These are phyloP conservation scores for Leptographium wingfieldii DNA, from an alignment of 2,329 filamentous ascomycete species.

Conservation along the genomic window DNA sequence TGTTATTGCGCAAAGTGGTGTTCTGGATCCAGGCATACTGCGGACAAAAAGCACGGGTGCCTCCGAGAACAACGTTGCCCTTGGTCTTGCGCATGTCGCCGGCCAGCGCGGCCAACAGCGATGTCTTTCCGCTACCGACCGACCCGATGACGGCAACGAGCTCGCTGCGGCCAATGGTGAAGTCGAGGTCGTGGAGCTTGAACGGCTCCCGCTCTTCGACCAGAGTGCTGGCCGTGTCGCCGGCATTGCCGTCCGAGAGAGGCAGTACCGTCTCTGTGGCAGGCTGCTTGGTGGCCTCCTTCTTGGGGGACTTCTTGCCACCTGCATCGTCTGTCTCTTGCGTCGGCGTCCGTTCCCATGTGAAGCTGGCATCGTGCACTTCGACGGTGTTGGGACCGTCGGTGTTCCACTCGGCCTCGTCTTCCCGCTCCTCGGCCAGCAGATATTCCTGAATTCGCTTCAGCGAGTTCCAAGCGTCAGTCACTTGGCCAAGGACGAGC, in stretches of 20 bases:
- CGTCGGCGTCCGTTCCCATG: conserved; percentile 63
- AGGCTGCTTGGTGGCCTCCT: neutral
- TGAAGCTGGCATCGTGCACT: conserved; percentile 63
- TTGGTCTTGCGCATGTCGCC: conserved; percentile 84
- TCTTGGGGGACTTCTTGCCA: conserved; percentile 23
- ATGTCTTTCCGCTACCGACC: conserved; percentile 87
- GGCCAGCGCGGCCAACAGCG: conserved; percentile 74
- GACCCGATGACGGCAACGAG: conserved; percentile 74
- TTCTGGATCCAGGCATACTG: conserved; percentile 99
- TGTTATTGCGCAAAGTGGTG: conserved; percentile 73
- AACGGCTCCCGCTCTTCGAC: conserved; percentile 55
- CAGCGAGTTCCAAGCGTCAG: conserved; percentile 78
- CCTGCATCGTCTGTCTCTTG: conserved; percentile 38
- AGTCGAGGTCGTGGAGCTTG: conserved; percentile 54
- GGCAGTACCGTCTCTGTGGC: neutral
- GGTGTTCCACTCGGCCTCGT: conserved; percentile 45
- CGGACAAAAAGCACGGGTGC: conserved; percentile 77
- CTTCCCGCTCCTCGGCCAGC: conserved; percentile 69
- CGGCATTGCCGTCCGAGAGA: conserved; percentile 26
- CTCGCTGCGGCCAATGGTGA: conserved; percentile 60
- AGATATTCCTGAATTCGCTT: conserved; percentile 81
- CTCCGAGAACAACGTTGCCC: conserved; percentile 63
- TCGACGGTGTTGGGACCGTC: conserved; percentile 58
- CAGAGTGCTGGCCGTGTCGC: conserved; percentile 41
- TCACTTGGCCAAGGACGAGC: conserved; percentile 74